Conservation (phyloP, 2,329 filamentous ascomycete genomes). For the Epichloe sibirici region DNA sequence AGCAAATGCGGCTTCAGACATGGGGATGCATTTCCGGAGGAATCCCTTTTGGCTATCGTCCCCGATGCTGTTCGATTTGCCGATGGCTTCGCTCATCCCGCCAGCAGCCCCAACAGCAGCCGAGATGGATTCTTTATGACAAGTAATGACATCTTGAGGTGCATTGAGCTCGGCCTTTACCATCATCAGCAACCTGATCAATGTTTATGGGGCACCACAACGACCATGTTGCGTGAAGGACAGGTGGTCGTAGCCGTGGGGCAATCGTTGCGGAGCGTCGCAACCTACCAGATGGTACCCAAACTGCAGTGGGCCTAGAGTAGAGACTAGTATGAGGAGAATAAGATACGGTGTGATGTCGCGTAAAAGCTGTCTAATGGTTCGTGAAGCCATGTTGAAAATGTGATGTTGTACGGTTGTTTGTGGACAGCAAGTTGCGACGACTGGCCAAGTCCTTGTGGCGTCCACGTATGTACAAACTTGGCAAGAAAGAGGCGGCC, state of each 20-base stretch:
- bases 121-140: constrained; percentile 44
- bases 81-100: constrained; percentile 15
- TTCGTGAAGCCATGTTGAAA: constrained; percentile 18
- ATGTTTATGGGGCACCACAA: neutral
- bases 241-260: neutral
- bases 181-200: neutral
- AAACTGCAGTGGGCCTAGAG: constrained; percentile 83
- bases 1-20: constrained; percentile 72
- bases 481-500: no score
- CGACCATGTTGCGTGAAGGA: neutral
- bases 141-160: constrained; percentile 86
- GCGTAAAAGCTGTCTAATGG: constrained; percentile 16
- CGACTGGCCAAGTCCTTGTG: neutral
- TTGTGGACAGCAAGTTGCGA: neutral
- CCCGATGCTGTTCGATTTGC: constrained; percentile 12
- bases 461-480: no score
- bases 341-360: constrained; percentile 65
- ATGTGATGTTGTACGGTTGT: neutral
- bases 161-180: constrained; percentile 77
- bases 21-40: constrained; percentile 72
- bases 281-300: constrained; percentile 73
- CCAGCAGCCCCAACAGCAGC: constrained; percentile 15
- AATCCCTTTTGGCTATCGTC: constrained; percentile 14
- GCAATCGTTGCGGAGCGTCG: neutral
- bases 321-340: constrained; percentile 62